phyloP scores from a whole-genome alignment of 768 basidiomycete species.

The Lepiota brunneoincarnata region DNA sequence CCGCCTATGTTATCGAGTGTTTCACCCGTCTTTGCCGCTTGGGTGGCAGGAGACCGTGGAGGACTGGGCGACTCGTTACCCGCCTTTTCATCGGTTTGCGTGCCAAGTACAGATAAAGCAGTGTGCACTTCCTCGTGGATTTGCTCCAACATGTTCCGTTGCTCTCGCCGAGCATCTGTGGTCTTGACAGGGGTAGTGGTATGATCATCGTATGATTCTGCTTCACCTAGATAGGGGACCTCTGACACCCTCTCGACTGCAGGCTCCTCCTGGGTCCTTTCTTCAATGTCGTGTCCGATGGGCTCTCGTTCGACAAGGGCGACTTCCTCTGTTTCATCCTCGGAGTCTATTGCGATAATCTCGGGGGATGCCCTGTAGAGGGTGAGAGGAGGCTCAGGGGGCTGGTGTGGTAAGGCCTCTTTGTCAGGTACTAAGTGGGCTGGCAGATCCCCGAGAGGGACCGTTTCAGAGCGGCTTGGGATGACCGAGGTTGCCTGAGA shows the following conservation, averaged over 20 bases:
- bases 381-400: neutral
- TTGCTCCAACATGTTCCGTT: neutral
- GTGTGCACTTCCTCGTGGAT: too few species aligned
- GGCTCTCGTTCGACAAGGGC: neutral
- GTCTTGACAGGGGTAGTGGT: neutral
- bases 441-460: neutral
- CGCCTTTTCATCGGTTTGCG: too few species aligned
- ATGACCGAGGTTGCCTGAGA: too few species aligned
- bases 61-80: neutral
- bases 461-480: too few species aligned
- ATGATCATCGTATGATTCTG: slow-evolving; percentile 1
- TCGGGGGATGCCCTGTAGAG: slow-evolving; percentile 1
- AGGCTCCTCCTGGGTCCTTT: slow-evolving; percentile 14
- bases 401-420: neutral
- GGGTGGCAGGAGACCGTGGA: too few species aligned
- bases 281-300: slow-evolving; percentile 8
- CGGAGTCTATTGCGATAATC: slow-evolving; percentile 10
- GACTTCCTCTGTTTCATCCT: slow-evolving; percentile 9
- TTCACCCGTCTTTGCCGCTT: neutral
- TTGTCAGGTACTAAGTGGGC: neutral
- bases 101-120: too few species aligned
- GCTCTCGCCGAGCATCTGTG: too few species aligned
- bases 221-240: slow-evolving; percentile 10
- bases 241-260: slow-evolving; percentile 18
- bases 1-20: neutral